phyloP scores from a whole-genome alignment of 2,329 filamentous ascomycete species.

The Chrysoporthe puriensis region DNA sequence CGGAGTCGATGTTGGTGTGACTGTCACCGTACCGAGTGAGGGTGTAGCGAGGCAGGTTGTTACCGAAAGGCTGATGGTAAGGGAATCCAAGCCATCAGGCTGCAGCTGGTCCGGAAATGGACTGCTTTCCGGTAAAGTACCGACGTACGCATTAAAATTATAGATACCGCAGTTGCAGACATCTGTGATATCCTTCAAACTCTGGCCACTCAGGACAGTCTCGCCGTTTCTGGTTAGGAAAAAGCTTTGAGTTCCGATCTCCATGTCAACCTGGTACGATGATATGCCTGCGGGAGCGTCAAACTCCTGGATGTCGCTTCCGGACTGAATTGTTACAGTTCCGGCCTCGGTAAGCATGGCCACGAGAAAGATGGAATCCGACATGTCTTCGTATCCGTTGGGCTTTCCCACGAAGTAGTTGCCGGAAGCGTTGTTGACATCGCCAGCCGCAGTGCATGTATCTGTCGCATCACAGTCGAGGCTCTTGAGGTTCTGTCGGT shows the following conservation, averaged over 20 bases:
- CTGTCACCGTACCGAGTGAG: constrained; percentile 25
- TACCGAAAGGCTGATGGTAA: constrained; percentile 37
- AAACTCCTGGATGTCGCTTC: constrained; percentile 46
- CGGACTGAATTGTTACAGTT: constrained; percentile 49
- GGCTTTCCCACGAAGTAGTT: constrained; percentile 58
- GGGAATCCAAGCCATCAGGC: constrained; percentile 37
- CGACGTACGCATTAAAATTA: constrained; percentile 61
- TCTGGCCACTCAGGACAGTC: constrained; percentile 49
- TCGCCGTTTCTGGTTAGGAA: constrained; percentile 45
- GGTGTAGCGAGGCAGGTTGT: constrained; percentile 34
- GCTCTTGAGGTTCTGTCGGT: constrained; percentile 51
- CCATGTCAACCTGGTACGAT: constrained; percentile 51
- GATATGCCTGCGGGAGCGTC: constrained; percentile 50
- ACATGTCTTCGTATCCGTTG: constrained; percentile 52
- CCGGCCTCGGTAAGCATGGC: constrained; percentile 51
- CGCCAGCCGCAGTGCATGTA: constrained; percentile 45
- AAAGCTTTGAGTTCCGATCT: constrained; percentile 51
- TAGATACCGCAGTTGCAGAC: constrained; percentile 57
- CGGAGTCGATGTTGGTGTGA: constrained; percentile 32
- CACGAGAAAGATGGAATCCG: constrained; percentile 57
- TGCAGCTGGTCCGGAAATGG: constrained; percentile 40
- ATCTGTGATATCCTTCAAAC: constrained; percentile 53
- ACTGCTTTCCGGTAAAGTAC: constrained; percentile 47
- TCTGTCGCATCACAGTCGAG: constrained; percentile 57
- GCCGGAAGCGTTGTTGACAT: constrained; percentile 48